Evolutionary conservation across 345 rosid genomes (phyloP).

Genomic region (Aurinia saxatilis): DNA sequence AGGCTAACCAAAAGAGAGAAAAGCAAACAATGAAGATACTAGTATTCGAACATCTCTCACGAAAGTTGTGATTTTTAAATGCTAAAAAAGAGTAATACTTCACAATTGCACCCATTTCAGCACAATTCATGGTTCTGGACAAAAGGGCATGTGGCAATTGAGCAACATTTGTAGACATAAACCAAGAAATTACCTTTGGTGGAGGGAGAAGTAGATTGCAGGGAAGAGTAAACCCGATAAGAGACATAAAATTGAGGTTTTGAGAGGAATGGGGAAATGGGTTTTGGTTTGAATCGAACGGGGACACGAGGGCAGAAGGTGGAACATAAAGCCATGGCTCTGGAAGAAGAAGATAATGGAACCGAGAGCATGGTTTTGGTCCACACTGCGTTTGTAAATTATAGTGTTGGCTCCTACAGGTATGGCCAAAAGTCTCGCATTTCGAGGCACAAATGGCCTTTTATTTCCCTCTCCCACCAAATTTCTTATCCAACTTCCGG

Average conservation of each 20-base stretch:
- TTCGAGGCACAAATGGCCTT: neutral
- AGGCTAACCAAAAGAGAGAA: neutral
- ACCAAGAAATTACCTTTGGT: slow-evolving; percentile 30
- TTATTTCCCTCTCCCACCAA: neutral
- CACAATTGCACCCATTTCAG: neutral
- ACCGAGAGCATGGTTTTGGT: neutral
- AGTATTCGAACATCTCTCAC: neutral
- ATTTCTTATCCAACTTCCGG: too few species aligned
- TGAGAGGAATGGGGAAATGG: slow-evolving; percentile 32
- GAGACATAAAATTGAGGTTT: slow-evolving; percentile 24
- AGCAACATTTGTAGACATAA: neutral
- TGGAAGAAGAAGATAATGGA: slow-evolving; percentile 27
- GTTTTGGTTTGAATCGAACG: slow-evolving; percentile 30
- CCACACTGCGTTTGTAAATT: neutral
- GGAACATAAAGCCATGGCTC: slow-evolving; percentile 55
- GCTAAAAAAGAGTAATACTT: neutral
- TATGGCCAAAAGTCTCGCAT: slow-evolving; percentile 15
- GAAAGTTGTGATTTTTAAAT: neutral
- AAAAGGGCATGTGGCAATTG: neutral
- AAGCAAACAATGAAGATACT: neutral
- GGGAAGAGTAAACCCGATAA: slow-evolving; percentile 42
- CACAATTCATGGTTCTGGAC: neutral
- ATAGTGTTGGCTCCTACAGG: neutral
- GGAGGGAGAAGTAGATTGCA: slow-evolving; percentile 36
- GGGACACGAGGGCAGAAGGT: slow-evolving; percentile 56